Evolutionary conservation across 192 early-diverging fungal species (phyloP).

Genomic region (Nowakowskiella sp.): DNA sequence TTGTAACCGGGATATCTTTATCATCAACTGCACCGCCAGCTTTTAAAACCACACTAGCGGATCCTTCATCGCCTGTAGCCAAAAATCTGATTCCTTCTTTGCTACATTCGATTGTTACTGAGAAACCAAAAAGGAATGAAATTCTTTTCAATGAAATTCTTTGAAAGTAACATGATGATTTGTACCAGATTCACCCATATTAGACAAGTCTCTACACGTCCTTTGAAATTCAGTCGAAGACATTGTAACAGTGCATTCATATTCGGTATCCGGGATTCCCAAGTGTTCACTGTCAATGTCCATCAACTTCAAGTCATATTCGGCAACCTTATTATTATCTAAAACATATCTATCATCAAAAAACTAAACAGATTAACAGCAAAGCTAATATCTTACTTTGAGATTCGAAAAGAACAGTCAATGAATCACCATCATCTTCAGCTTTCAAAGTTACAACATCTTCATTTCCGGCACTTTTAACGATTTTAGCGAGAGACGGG

Average conservation of each 20-base stretch:
- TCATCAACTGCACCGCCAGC: slow-evolving; percentile 65
- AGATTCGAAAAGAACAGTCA: slow-evolving; percentile 58
- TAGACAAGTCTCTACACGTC: slow-evolving; percentile 78
- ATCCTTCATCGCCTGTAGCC: slow-evolving; percentile 78
- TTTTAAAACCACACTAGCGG: slow-evolving; percentile 76
- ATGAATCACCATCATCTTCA: slow-evolving; percentile 73
- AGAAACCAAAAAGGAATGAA: not conserved
- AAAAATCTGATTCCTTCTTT: slow-evolving; percentile 93
- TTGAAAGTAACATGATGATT: slow-evolving; percentile 1
- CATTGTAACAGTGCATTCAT: slow-evolving; percentile 86
- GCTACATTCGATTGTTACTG: slow-evolving; percentile 76
- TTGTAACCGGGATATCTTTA: slow-evolving; percentile 49
- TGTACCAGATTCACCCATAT: slow-evolving; percentile 76
- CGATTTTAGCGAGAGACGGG: slow-evolving; percentile 76
- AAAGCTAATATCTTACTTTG: slow-evolving; percentile 23
- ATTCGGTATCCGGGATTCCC: slow-evolving; percentile 89
- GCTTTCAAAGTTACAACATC: slow-evolving; percentile 89
- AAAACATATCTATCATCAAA: not conserved
- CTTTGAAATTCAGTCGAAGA: slow-evolving; percentile 83
- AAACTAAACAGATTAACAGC: slow-evolving; percentile 6
- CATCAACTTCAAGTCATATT: slow-evolving; percentile 98
- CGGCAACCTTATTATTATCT: slow-evolving; percentile 43
- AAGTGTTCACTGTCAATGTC: slow-evolving; percentile 95
- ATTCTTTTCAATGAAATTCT: slow-evolving; percentile 3
- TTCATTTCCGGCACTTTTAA: slow-evolving; percentile 87